These are phyloP conservation scores for Ploettnerulaceae sp. DNA, from an alignment of 2,329 filamentous ascomycete species.

Conservation along the genomic window DNA sequence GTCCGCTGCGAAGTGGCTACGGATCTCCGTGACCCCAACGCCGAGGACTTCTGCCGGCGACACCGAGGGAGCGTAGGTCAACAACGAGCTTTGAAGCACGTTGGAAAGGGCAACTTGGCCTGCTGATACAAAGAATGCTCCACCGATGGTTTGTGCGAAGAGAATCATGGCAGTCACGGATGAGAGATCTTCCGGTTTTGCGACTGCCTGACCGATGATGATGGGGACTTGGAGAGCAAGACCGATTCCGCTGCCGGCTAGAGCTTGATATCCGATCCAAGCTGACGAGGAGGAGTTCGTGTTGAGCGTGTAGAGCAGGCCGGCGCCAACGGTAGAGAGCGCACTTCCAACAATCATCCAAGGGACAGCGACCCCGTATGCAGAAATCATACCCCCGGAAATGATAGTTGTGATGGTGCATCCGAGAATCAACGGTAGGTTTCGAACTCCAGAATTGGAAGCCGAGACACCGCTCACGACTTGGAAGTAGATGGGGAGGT, in stretches of 20 bases:
- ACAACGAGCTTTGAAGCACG: constrained; percentile 37
- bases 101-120: constrained; percentile 46
- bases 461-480: constrained; percentile 35
- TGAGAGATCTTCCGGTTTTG: constrained; percentile 40
- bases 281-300: constrained; percentile 41
- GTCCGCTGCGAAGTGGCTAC: constrained; percentile 43
- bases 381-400: constrained; percentile 33
- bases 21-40: constrained; percentile 52
- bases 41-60: constrained; percentile 37
- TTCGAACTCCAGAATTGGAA: constrained; percentile 34
- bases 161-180: constrained; percentile 44
- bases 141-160: constrained; percentile 47
- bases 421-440: constrained; percentile 37
- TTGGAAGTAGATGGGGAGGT: constrained; percentile 50
- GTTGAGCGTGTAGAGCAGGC: constrained; percentile 50
- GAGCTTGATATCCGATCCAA: constrained; percentile 56
- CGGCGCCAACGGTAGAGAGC: constrained; percentile 40
- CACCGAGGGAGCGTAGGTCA: constrained; percentile 36
- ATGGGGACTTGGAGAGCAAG: constrained; percentile 46
- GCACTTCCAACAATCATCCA: constrained; percentile 33
- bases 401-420: constrained; percentile 34
- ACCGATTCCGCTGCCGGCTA: constrained; percentile 52
- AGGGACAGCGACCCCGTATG: constrained; percentile 36
- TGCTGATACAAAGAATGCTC: constrained; percentile 46
- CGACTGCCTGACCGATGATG: constrained; percentile 36